A percentile compares a stretch with the other conserved stretches of the same genome.
Evolutionary conservation across 768 basidiomycete genomes (phyloP).

Genomic region (Coprinellus micaceus): DNA sequence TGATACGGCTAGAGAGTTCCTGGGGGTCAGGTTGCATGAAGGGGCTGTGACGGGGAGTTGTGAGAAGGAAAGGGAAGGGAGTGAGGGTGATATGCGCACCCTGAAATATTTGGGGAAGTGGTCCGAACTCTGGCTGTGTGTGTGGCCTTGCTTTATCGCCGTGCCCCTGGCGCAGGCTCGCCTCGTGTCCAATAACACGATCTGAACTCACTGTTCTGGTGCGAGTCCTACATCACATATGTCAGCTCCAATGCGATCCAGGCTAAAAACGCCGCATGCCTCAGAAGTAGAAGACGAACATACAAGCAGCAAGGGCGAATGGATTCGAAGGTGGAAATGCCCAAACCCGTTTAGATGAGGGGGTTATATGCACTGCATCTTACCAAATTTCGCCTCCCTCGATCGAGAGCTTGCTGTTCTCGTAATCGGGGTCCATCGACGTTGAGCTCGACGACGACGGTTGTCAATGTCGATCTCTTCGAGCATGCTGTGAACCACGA

Average conservation of each 20-base stretch:
- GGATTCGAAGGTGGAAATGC: neutral
- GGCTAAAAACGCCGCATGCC: neutral
- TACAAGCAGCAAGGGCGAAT: too few species aligned
- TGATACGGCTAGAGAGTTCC: neutral
- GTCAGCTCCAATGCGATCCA: neutral
- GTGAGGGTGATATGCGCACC: neutral
- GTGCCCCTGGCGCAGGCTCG: constrained; percentile 2
- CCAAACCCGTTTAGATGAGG: neutral
- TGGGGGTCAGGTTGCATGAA: neutral
- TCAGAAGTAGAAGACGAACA: neutral
- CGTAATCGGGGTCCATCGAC: neutral
- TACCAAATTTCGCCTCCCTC: neutral
- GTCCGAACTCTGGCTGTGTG: constrained; percentile 2
- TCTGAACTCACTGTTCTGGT: neutral
- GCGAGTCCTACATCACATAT: neutral
- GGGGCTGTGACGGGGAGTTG: neutral
- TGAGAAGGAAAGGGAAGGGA: neutral
- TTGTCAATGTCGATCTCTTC: too few species aligned
- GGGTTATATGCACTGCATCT: neutral
- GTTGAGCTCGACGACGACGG: too few species aligned
- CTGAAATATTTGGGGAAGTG: constrained; percentile 4
- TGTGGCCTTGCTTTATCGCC: constrained; percentile 4
- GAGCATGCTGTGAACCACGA: too few species aligned
- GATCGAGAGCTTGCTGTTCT: neutral
- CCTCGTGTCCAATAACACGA: neutral